A percentile compares a stretch with the other conserved stretches of the same genome.
These are phyloP conservation scores for Metschnikowia colocasiae DNA, from an alignment of 805 yeast species.

Conservation along the genomic window DNA sequence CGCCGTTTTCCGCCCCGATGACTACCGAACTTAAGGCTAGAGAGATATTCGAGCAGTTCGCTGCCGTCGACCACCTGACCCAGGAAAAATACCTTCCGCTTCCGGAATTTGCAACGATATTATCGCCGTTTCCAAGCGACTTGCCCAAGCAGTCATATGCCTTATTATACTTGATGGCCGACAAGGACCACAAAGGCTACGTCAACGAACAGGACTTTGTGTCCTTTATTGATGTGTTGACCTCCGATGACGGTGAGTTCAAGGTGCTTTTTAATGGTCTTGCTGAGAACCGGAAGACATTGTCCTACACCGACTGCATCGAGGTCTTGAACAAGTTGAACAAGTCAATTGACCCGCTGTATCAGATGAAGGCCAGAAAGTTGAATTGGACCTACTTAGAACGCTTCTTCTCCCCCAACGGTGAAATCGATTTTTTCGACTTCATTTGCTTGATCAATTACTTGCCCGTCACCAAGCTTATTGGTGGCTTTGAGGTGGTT, in stretches of 20 bases:
- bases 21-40: conserved; percentile 19
- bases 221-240: conserved; percentile 57
- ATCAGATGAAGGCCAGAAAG: conserved; percentile 39
- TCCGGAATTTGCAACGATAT: conserved; percentile 34
- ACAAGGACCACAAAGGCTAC: conserved; percentile 64
- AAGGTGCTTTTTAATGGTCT: conserved; percentile 53
- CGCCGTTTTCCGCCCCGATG: conserved; percentile 10
- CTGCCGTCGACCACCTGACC: conserved; percentile 23
- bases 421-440: conserved; percentile 35
- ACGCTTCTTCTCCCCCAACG: conserved; percentile 38
- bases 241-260: conserved; percentile 38
- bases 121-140: conserved; percentile 41
- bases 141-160: conserved; percentile 36
- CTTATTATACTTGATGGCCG: conserved; percentile 77
- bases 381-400: conserved; percentile 43
- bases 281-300: conserved; percentile 18
- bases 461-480: conserved; percentile 44
- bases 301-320: conserved; percentile 35
- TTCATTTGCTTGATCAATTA: conserved; percentile 40
- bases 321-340: conserved; percentile 34
- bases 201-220: conserved; percentile 70
- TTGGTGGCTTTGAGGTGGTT: conserved; percentile 40
- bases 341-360: conserved; percentile 38
- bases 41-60: conserved; percentile 39
- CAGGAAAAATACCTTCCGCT: conserved; percentile 28